Conservation (phyloP, 768 basidiomycete genomes). For the Rhizopogon sp. region DNA sequence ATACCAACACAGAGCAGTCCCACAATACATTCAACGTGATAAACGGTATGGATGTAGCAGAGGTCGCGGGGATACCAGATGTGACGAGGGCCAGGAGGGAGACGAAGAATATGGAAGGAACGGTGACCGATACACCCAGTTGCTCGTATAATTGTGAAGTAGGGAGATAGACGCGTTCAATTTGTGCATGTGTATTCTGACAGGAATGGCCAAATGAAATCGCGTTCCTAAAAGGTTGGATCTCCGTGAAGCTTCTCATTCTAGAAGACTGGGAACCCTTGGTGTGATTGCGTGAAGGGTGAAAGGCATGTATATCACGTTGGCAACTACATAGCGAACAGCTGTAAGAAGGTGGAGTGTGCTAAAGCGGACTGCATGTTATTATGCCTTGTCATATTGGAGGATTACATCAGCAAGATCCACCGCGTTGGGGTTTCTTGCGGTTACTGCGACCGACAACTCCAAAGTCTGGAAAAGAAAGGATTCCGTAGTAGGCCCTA, state of each 20-base stretch:
- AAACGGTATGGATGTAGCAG: background rate
- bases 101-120: too few relatives aligned
- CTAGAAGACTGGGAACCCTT: too few relatives aligned
- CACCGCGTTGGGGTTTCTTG: slow-evolving; percentile 53
- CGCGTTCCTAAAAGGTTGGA: too few relatives aligned
- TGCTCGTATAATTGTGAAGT: too few relatives aligned
- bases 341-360: background rate
- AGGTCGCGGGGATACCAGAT: background rate
- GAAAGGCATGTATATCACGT: background rate
- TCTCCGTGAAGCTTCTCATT: background rate
- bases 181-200: too few relatives aligned
- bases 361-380: background rate
- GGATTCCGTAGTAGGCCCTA: slow-evolving; percentile 61
- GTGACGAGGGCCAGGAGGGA: background rate
- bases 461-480: slow-evolving; percentile 43
- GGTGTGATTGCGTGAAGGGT: slow-evolving; percentile 2
- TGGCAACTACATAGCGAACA: background rate
- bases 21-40: background rate
- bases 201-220: too few relatives aligned
- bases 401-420: slow-evolving; percentile 33
- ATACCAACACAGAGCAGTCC: background rate
- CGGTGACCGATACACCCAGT: too few relatives aligned
- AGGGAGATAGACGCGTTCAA: too few relatives aligned
- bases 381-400: slow-evolving; percentile 13
- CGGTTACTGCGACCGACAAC: slow-evolving; percentile 49